Base-by-base conservation (phyloP, 805 yeast genomes). In the Yamadazyma nakazawae region DNA sequence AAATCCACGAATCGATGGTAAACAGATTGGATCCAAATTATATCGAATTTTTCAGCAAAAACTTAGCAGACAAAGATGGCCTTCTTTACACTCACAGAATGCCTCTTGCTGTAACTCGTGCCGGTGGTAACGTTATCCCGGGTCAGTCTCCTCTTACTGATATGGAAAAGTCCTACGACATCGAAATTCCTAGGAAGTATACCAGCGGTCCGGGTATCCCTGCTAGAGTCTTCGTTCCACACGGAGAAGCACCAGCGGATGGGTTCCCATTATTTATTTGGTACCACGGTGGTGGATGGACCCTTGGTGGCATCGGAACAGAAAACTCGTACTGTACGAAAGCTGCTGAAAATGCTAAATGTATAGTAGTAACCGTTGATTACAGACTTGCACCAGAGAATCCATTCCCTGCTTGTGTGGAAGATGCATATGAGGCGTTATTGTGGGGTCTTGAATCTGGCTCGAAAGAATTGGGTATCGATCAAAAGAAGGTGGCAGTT, bases 361-460 rank as follows among this genome's bases (percentile, higher is more conserved):
- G 72, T 48, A 54, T 65, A n/a, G 77, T 74, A 12, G 59, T 77
- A 10, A 61, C 70, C 7, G 74, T 76, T n/a, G 79, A 76, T 55
- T 77, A 77, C 57, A 51, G 81, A 35, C 57, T 75, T 45, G 80
- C 80, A 0, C 82, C 81, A 2, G 79, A 76, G 54, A 51, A 60
- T 53, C 75, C 75, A 18, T 77, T 62, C 55, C 81, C 82, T 2
- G 76, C 79, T 9, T 64, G 74, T 37, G 67, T 72, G 2, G 68
- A 75, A 9, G 80, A 76, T 59, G 54, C 72, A n/a, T 71, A 61
- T 48, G 64, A 58, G 32, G 69, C 77, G 2, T 51, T 63, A 13
- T 13, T 67, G 16, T 69, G 64, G 57, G 59, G 59, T 5, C 52
- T 59, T 11, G 59, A 54, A 30, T 18, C 36, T 4, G 63, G 54